A percentile compares a stretch with the other conserved stretches of the same genome.
phyloP scores from a whole-genome alignment of 305 asterid genomes.

The Fraxinus greggii region DNA sequence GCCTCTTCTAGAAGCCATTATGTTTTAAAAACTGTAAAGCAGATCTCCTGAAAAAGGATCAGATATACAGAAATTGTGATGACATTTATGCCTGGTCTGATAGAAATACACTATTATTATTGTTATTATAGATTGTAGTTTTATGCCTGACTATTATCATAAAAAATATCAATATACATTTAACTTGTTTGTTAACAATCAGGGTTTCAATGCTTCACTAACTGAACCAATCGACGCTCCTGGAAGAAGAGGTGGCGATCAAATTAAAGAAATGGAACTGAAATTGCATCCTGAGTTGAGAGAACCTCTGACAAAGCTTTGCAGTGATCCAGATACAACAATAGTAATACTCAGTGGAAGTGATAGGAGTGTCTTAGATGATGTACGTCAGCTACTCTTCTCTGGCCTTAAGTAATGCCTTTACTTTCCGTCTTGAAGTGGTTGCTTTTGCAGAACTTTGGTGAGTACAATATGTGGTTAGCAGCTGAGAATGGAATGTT shows the following conservation, averaged over 20 bases:
- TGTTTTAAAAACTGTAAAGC: not conserved
- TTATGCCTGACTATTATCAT: not conserved
- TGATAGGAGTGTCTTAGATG: constrained; percentile 68
- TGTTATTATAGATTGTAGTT: not conserved
- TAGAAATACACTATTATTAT: not conserved
- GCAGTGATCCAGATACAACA: constrained; percentile 84
- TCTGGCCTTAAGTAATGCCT: constrained; percentile 6
- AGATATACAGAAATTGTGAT: not conserved
- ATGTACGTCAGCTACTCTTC: constrained; percentile 43
- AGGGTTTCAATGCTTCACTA: constrained; percentile 91
- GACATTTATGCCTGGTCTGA: not conserved
- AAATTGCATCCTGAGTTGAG: constrained; percentile 82
- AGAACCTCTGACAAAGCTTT: constrained; percentile 60
- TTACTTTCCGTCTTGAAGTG: constrained; percentile 13
- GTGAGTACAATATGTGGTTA: constrained; percentile 89
- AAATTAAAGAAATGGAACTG: constrained; percentile 93
- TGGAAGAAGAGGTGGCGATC: constrained; percentile 89
- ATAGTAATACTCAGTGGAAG: constrained; percentile 96
- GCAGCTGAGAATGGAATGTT: constrained; percentile 99
- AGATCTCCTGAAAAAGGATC: not conserved
- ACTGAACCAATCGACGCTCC: constrained; percentile 79
- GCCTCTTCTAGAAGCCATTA: not conserved
- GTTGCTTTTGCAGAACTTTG: constrained; percentile 73
- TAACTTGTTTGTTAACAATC: constrained; percentile 19
- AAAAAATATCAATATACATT: not conserved